Percentiles rank a stretch among this genome's conserved stretches.
Evolutionary conservation across 1,139 yeast genomes (phyloP).

Genomic region (Kodamaea plutei): DNA sequence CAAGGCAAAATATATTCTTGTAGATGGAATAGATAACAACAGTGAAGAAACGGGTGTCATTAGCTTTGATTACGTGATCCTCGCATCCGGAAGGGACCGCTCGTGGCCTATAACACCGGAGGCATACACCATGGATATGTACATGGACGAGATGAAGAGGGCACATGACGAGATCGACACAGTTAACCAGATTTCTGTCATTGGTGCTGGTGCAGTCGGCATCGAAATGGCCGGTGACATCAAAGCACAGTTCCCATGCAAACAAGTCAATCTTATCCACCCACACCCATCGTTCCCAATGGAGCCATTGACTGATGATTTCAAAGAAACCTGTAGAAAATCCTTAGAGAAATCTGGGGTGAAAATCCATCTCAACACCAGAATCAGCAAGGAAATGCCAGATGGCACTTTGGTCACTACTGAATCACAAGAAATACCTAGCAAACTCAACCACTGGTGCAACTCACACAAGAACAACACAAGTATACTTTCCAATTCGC

Average conservation of each 20-base stretch:
- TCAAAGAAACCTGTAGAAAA: constrained; percentile 23
- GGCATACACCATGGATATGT: constrained; percentile 27
- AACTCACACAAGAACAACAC: constrained; percentile 40
- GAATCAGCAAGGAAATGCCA: constrained; percentile 23
- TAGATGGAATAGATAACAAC: constrained; percentile 11
- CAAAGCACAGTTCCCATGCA: constrained; percentile 31
- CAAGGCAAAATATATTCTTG: constrained; percentile 22
- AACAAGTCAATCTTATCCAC: constrained; percentile 36
- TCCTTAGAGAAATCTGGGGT: constrained; percentile 24
- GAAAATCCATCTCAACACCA: constrained; percentile 14
- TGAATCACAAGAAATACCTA: constrained; percentile 24
- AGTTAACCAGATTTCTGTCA: constrained; percentile 27
- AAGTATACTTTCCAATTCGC: constrained; percentile 16
- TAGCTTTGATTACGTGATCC: constrained; percentile 45
- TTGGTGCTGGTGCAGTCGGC: constrained; percentile 53
- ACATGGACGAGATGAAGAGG: constrained; percentile 30
- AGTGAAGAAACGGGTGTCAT: constrained; percentile 11
- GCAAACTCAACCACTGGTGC: constrained; percentile 44
- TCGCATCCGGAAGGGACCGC: constrained; percentile 50
- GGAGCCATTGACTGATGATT: constrained; percentile 33
- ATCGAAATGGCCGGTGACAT: constrained; percentile 48
- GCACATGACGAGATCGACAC: constrained; percentile 21
- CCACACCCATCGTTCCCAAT: constrained; percentile 40
- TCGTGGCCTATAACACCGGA: constrained; percentile 53
- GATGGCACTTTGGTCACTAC: constrained; percentile 31